A percentile compares a stretch with the other conserved stretches of the same genome.
phyloP scores from a whole-genome alignment of 1,284 basidiomycete species.

The Sporisorium exsertum region DNA sequence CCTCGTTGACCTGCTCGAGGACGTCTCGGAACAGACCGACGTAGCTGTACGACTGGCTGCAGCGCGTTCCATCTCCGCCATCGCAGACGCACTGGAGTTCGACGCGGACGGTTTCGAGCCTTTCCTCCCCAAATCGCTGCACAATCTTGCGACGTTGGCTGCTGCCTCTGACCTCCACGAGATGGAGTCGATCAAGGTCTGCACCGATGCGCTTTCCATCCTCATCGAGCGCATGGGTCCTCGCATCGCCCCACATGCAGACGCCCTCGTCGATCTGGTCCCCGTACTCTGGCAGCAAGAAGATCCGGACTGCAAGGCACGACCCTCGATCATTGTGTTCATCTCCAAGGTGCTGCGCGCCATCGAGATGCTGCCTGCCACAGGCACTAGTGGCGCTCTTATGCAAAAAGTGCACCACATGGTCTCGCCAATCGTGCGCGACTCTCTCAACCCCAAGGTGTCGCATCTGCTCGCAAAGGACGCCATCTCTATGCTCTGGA shows the following conservation, averaged over 20 bases:
- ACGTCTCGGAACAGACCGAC: conserved; percentile 55
- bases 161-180: conserved; percentile 58
- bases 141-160: conserved; percentile 54
- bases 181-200: conserved; percentile 64
- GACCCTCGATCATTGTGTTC: conserved; percentile 64
- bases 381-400: conserved; percentile 38
- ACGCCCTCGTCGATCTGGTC: conserved; percentile 56
- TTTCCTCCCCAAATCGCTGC: conserved; percentile 57
- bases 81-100: conserved; percentile 65
- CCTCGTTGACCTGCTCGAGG: conserved; percentile 58
- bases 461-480: conserved; percentile 63
- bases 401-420: conserved; percentile 57
- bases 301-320: conserved; percentile 61
- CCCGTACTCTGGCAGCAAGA: conserved; percentile 63
- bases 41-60: conserved; percentile 64
- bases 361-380: conserved; percentile 49
- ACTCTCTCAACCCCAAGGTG: conserved; percentile 48
- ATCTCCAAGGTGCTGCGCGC: conserved; percentile 62
- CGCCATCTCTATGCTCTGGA: conserved; percentile 63
- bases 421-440: conserved; percentile 60
- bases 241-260: conserved; percentile 57
- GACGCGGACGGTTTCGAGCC: conserved; percentile 62
- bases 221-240: conserved; percentile 66
- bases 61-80: conserved; percentile 57
- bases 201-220: conserved; percentile 61